These are phyloP conservation scores for Aspergillus uvarum DNA, from an alignment of 2,329 filamentous ascomycete genomes.

Conservation along the genomic window DNA sequence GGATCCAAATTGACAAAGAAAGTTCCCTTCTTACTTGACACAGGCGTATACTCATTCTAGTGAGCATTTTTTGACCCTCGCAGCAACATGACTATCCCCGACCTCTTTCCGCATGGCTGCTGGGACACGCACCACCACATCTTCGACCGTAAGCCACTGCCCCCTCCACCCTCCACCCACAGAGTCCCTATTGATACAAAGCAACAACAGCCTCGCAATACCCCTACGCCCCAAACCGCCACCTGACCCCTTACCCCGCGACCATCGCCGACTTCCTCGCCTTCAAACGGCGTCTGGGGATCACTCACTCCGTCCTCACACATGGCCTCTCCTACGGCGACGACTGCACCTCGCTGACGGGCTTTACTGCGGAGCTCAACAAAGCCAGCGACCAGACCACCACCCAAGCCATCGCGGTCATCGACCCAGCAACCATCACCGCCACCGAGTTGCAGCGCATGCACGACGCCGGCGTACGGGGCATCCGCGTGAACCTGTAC, in stretches of 20 bases:
- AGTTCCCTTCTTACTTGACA: too few relatives aligned
- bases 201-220: constrained; percentile 20
- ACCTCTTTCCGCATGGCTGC: constrained; percentile 29
- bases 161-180: neutral
- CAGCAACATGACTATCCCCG: constrained; percentile 1
- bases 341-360: constrained; percentile 35
- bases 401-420: constrained; percentile 34
- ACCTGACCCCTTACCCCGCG: constrained; percentile 31
- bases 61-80: neutral
- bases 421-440: constrained; percentile 28
- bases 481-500: constrained; percentile 41
- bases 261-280: constrained; percentile 25
- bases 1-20: too few relatives aligned
- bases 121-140: constrained; percentile 39
- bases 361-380: constrained; percentile 32
- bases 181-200: too few relatives aligned
- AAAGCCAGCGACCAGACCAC: neutral
- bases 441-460: constrained; percentile 25
- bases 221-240: constrained; percentile 25
- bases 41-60: too few relatives aligned
- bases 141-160: constrained; percentile 30
- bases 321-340: constrained; percentile 42
- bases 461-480: constrained; percentile 31
- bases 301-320: constrained; percentile 38
- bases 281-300: constrained; percentile 27